Conservation (phyloP, 2,329 filamentous ascomycete species). For the Aphanoascus verrucosus region DNA sequence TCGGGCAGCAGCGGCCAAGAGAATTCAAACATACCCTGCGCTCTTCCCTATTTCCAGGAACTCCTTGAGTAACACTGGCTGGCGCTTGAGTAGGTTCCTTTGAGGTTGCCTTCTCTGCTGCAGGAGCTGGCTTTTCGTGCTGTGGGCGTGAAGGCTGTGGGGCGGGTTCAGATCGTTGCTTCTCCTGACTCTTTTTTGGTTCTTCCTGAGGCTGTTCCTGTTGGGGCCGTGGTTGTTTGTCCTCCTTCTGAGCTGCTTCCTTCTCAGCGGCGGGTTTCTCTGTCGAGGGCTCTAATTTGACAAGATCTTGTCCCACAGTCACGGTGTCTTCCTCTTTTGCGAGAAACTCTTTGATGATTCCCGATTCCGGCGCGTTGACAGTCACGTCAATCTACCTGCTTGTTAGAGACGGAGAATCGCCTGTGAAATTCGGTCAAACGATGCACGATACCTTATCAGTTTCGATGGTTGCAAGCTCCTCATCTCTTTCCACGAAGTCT, state of each 20-base stretch:
- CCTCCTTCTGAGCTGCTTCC: conserved; percentile 16
- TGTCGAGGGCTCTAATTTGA: conserved; percentile 72
- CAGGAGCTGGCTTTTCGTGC: conserved; percentile 7
- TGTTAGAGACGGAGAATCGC: not conserved
- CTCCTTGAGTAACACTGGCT: conserved; percentile 19
- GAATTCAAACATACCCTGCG: conserved; percentile 55
- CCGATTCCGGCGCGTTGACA: conserved; percentile 85
- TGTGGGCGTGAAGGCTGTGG: not conserved
- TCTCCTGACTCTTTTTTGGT: conserved; percentile 27
- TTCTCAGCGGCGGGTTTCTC: conserved; percentile 4
- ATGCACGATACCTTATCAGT: conserved; percentile 71
- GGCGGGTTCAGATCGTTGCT: conserved; percentile 14
- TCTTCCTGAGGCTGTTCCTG: conserved; percentile 16
- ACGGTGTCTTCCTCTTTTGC: conserved; percentile 93
- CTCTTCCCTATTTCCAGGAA: conserved; percentile 69
- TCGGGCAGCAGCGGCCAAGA: not conserved
- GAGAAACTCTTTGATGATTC: conserved; percentile 82
- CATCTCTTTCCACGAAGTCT: conserved; percentile 87
- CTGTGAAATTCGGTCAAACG: not conserved
- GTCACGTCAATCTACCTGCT: conserved; percentile 74
- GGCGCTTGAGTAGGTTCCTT: conserved; percentile 15
- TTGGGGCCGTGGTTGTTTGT: conserved; percentile 22
- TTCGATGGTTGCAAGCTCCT: conserved; percentile 97
- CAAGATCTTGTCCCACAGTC: conserved; percentile 80
- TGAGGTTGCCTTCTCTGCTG: not conserved